Evolutionary conservation across 352 stramenopile species (phyloP), one percentile per base, ranked within the genome.

Genomic region (Phytophthora ohioensis): DNA sequence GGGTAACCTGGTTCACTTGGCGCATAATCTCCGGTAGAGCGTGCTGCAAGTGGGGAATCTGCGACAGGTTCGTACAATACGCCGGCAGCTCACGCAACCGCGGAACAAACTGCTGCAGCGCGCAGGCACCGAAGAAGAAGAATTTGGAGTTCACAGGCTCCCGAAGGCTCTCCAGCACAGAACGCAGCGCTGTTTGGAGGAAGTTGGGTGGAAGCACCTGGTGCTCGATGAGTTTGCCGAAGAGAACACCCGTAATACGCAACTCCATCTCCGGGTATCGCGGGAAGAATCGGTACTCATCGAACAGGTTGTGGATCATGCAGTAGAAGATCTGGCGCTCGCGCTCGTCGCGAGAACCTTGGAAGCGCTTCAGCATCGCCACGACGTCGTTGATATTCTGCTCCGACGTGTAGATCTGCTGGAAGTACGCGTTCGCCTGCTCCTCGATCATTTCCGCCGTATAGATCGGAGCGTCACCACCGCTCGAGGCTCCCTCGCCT

Each of bases 271-370:
- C 97, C 6, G 97, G 97, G 74, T 99, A 99, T 65, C 98, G 98
- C 41, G 97, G 96, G 74, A 99, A 99, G 83, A 99, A 99, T 55
- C 97, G 89, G 78, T 99, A 99, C 80, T 99, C 98, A 71, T 99
- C 97, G 76, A 99, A 99, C 2, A 99, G 81, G 75, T 99, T 99
- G 81, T 99, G 97, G 66, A 99, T 98, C 97, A 99, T 99, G 74
- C 97, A 99, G 46, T 98, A 98, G 78, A 99, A 99, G 69, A 99
- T 99, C 77, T 99, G 97, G 56, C 98, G 97, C 71, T 99, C 97
- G 49, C 95, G 91, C 35, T 93, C 88, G 64, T 99, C 97, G 8
- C 92, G 91, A 12, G 95, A 99, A 27, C 85, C 89, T 83, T 99
- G 98, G 87, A 99, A 99, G n/a, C 91, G 90, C 78, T 99, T 99